Evolutionary conservation across 192 early-diverging fungal genomes (phyloP).

Genomic region (Coemansia nantahalensis): DNA sequence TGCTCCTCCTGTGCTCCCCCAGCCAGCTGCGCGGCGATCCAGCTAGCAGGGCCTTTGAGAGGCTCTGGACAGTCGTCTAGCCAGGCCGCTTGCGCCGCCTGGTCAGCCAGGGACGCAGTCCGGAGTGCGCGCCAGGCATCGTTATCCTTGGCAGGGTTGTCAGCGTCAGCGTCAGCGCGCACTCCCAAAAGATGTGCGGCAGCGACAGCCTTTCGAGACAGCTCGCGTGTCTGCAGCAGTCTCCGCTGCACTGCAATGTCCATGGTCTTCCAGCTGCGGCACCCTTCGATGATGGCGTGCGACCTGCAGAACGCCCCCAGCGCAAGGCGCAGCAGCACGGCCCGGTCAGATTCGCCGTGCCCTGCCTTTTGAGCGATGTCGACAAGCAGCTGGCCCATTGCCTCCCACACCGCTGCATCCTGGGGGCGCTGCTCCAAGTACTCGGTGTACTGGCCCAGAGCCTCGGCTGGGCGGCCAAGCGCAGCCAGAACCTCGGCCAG

Average conservation of each 20-base stretch:
- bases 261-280: slow-evolving; percentile 24
- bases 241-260: slow-evolving; percentile 18
- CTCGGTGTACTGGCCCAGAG: slow-evolving; percentile 15
- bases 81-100: no score
- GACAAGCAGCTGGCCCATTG: slow-evolving; percentile 20
- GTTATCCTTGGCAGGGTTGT: no score
- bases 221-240: slow-evolving; percentile 7
- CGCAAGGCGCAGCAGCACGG: slow-evolving; percentile 18
- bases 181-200: neutral
- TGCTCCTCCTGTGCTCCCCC: neutral
- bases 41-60: neutral
- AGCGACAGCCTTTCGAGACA: slow-evolving; percentile 1
- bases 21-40: neutral
- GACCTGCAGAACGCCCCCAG: slow-evolving; percentile 21
- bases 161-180: neutral
- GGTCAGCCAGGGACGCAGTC: no score
- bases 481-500: slow-evolving; percentile 15
- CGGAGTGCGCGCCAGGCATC: no score
- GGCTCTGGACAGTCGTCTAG: no score
- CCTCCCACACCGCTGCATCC: slow-evolving; percentile 44
- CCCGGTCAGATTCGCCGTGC: neutral
- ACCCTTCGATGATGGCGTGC: slow-evolving; percentile 16
- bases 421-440: slow-evolving; percentile 33
- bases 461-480: slow-evolving; percentile 18
- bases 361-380: neutral